A percentile compares a stretch with the other conserved stretches of the same genome.
Evolutionary conservation across 2,329 filamentous ascomycete species (phyloP).

Genomic region (Fusarium musae): DNA sequence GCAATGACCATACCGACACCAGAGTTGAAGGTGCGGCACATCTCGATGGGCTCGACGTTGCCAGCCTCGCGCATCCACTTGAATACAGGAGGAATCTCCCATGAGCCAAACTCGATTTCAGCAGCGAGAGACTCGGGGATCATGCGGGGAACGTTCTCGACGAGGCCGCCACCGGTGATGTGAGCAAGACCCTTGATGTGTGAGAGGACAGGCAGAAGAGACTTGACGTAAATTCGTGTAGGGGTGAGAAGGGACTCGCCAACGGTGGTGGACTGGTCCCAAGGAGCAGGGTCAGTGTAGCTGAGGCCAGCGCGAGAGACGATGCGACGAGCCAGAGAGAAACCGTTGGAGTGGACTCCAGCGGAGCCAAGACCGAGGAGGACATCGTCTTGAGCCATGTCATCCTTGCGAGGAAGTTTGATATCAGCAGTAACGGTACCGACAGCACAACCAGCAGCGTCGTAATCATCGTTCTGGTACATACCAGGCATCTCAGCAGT

Average conservation of each 20-base stretch:
- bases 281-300: conserved; percentile 81
- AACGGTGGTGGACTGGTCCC: conserved; percentile 71
- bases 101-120: conserved; percentile 80
- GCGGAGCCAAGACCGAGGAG: conserved; percentile 86
- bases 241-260: conserved; percentile 86
- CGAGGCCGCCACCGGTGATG: conserved; percentile 93
- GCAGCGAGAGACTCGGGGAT: conserved; percentile 82
- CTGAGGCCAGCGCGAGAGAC: conserved; percentile 76
- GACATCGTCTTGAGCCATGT: conserved; percentile 85
- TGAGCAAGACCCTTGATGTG: conserved; percentile 93
- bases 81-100: conserved; percentile 83
- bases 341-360: conserved; percentile 95
- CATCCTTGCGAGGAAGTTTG: conserved; percentile 78
- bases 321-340: conserved; percentile 94
- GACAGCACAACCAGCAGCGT: conserved; percentile 89
- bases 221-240: conserved; percentile 92
- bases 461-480: conserved; percentile 89
- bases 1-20: conserved; percentile 95
- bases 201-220: conserved; percentile 73
- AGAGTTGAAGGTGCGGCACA: conserved; percentile 94
- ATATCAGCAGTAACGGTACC: conserved; percentile 78
- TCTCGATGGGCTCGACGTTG: conserved; percentile 80
- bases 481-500: conserved; percentile 99
- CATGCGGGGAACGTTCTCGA: conserved; percentile 96
- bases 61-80: conserved; percentile 81